Base-by-base conservation (phyloP, 768 basidiomycete genomes). In the Naganishia friedmannii region DNA sequence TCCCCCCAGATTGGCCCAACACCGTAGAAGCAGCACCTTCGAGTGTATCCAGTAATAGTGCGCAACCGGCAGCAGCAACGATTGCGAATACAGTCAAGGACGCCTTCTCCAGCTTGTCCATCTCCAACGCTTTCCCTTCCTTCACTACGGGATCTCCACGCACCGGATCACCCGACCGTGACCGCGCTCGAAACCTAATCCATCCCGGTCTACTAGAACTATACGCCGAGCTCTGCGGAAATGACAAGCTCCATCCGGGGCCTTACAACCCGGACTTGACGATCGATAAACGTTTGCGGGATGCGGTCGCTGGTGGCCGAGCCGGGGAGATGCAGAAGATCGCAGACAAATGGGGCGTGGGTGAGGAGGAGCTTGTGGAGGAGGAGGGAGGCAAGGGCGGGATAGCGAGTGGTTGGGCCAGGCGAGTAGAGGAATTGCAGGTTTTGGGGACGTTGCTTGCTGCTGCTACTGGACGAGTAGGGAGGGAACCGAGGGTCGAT, bases 381-480 rank as follows among this genome's bases (percentile, higher is more conserved):
- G 60, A 42, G 42, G 2, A 5, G 42, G 9, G 2, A 2, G 15
- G 15, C 42, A 13, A 34, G 3, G 42, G 28, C 53, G 48, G 12
- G 48, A 12, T 51, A 51, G 63, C 45, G 34, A 58, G 66, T 65
- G 55, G 69, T 56, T 53, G 73, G 75, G 0, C 46, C 66, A 53
- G 26, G 10, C 17, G 65, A 45, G 65, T 66, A 17, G 75, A 77
- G 56, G 77, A 77, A 65, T 23, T 77, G 26, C 75, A 73, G 3
- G 63, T 77, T 0, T 66, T 76, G 34, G 68, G 68, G 10, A 76
- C 75, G 3, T 68, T 77, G 28, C 42, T 77, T 13, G 70, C 70
- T 26, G 72, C 69, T 58, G 73, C 68, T 10, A 74, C 75, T 1
- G 72, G 75, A 10, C 53, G 75, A 31, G 34, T 37, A 17, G 75